Percentiles rank a stretch among this genome's conserved stretches.
These are phyloP conservation scores for Diutina neorugosa DNA, from an alignment of 1,139 yeast species.

Conservation along the genomic window DNA sequence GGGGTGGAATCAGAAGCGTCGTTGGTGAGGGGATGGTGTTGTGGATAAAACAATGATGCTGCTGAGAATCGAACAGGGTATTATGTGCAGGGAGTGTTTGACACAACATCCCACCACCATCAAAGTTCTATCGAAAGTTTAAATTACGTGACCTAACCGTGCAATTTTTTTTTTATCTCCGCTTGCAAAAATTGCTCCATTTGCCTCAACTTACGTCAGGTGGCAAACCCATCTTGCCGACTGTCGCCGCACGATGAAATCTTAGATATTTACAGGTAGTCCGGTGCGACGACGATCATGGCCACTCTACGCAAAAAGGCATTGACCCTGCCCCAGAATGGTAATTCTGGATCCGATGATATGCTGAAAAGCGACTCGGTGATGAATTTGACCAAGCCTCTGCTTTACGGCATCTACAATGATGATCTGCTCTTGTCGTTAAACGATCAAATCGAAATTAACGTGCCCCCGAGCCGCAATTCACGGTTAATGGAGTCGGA, in stretches of 20 bases:
- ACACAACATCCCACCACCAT: no score
- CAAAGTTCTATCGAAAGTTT: no score
- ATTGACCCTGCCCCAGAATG: neutral
- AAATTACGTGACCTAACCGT: no score
- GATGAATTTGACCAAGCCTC: slow-evolving; percentile 36
- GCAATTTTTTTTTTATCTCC: no score
- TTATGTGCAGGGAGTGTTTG: neutral
- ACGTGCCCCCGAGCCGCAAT: slow-evolving; percentile 1
- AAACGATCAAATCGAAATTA: slow-evolving; percentile 14
- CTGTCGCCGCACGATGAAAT: neutral
- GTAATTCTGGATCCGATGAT: neutral
- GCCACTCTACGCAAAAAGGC: slow-evolving; percentile 4
- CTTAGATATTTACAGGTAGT: neutral
- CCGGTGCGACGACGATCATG: neutral
- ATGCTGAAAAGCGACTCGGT: slow-evolving; percentile 33
- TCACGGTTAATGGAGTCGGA: neutral
- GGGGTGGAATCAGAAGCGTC: neutral
- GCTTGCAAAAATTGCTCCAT: neutral
- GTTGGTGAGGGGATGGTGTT: neutral
- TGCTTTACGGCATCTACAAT: slow-evolving; percentile 37
- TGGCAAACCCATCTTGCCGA: neutral
- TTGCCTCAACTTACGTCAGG: neutral
- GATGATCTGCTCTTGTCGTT: slow-evolving; percentile 23
- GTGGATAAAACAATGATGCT: neutral
- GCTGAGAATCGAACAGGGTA: neutral